phyloP scores from a whole-genome alignment of 371 early-diverging fungal genomes.

The Apophysomyces trapeziformis region DNA sequence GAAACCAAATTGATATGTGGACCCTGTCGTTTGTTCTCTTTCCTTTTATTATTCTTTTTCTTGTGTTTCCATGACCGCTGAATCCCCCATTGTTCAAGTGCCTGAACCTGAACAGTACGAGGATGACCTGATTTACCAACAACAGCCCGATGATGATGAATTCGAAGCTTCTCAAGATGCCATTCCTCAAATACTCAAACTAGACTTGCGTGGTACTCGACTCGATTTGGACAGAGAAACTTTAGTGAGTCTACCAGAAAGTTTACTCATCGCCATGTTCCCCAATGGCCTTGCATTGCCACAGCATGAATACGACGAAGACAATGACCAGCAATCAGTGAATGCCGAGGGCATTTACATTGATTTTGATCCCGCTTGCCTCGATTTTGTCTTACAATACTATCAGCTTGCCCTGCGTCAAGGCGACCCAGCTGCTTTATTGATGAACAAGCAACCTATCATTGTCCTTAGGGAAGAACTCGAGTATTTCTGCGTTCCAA shows the following conservation, averaged over 20 bases:
- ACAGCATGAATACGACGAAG: conserved; percentile 7
- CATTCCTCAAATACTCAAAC: conserved; percentile 28
- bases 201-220: conserved; percentile 65
- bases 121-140: conserved; percentile 43
- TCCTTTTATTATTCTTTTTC: background rate
- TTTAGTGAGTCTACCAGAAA: conserved; percentile 62
- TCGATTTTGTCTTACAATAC: conserved; percentile 54
- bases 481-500: conserved; percentile 53
- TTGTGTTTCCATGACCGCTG: conserved; percentile 32
- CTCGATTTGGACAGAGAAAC: conserved; percentile 65
- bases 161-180: conserved; percentile 6
- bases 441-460: conserved; percentile 65
- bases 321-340: conserved; percentile 41
- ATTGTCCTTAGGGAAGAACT: conserved; percentile 60
- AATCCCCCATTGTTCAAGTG: conserved; percentile 50
- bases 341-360: conserved; percentile 47
- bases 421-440: conserved; percentile 28
- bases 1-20: conserved; percentile 8
- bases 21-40: background rate
- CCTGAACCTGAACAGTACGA: conserved; percentile 38
- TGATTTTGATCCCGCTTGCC: conserved; percentile 55
- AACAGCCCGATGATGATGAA: conserved; percentile 18
- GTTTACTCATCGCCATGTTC: conserved; percentile 72
- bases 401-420: conserved; percentile 39
- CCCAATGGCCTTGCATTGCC: conserved; percentile 64